A percentile compares a stretch with the other conserved stretches of the same genome.
Conservation (phyloP, 1,284 basidiomycete species). For the Ustilago sp. region DNA sequence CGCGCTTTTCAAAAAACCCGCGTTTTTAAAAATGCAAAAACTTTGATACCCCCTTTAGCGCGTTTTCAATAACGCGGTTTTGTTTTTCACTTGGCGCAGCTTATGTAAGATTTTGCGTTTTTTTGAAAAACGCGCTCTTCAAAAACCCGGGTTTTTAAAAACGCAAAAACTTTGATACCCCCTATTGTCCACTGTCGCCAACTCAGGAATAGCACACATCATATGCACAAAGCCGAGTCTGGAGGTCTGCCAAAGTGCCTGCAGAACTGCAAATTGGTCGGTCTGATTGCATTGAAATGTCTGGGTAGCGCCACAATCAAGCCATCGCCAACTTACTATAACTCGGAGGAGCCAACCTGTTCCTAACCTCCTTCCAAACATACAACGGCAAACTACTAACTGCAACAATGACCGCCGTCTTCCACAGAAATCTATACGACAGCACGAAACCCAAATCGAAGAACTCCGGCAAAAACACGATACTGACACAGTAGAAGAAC, state of each 20-base stretch:
- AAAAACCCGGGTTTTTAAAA: too few relatives aligned
- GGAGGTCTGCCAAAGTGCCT: neutral
- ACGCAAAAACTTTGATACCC: too few relatives aligned
- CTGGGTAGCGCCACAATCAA: conserved; percentile 9
- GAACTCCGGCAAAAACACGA: conserved; percentile 93
- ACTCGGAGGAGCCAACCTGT: conserved; percentile 88
- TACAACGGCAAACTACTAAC: conserved; percentile 90
- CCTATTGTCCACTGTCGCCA: conserved; percentile 13
- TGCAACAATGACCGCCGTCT: conserved; percentile 86
- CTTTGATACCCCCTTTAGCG: too few relatives aligned
- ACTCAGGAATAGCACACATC: neutral
- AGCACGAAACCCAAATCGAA: conserved; percentile 96
- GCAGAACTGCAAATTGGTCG: neutral
- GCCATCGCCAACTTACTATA: conserved; percentile 80
- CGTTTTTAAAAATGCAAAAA: too few relatives aligned
- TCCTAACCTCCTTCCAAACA: conserved; percentile 86
- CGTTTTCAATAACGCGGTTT: too few relatives aligned
- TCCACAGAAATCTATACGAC: conserved; percentile 89
- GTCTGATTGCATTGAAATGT: conserved; percentile 1
- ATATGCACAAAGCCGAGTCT: neutral
- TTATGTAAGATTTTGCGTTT: too few relatives aligned
- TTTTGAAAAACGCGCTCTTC: too few relatives aligned
- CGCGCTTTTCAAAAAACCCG: too few relatives aligned
- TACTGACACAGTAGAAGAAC: conserved; percentile 88
- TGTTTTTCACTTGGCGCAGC: too few relatives aligned